These are phyloP conservation scores for Hypoxylon subgilvum DNA, from an alignment of 495 filamentous ascomycete species.

Conservation along the genomic window DNA sequence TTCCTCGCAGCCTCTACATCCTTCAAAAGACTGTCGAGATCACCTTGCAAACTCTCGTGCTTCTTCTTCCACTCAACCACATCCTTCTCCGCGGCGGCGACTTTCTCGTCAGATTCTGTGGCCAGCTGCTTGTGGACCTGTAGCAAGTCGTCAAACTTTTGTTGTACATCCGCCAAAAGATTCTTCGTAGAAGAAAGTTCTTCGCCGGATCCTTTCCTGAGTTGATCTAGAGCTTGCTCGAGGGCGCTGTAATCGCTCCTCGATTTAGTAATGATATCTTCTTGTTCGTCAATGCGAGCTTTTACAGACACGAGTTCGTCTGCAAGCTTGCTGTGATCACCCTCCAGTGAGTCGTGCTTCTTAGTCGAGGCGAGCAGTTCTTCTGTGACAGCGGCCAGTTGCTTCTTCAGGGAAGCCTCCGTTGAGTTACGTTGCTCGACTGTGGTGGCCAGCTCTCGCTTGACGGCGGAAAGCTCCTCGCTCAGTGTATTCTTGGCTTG, in stretches of 20 bases:
- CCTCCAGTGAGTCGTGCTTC: constrained; percentile 20
- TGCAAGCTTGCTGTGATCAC: constrained; percentile 16
- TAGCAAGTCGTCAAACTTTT: constrained; percentile 21
- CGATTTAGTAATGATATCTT: constrained; percentile 8
- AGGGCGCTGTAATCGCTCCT: constrained; percentile 17
- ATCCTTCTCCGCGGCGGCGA: constrained; percentile 10
- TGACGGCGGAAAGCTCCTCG: constrained; percentile 20
- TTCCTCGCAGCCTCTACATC: constrained; percentile 16
- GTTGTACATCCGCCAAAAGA: constrained; percentile 12
- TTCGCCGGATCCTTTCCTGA: constrained; percentile 24
- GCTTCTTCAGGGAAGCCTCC: constrained; percentile 16
- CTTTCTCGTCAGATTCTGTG: constrained; percentile 16
- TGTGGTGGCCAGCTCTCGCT: constrained; percentile 17
- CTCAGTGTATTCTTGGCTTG: constrained; percentile 21
- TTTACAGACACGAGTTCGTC: constrained; percentile 23
- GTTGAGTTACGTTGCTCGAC: constrained; percentile 27
- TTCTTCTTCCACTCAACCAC: constrained; percentile 25
- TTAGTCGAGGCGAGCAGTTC: constrained; percentile 16
- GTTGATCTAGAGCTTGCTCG: constrained; percentile 14
- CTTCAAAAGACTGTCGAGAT: constrained; percentile 12
- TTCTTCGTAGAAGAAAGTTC: constrained; percentile 20
- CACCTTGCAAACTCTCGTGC: constrained; percentile 17
- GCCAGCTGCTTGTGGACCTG: constrained; percentile 7
- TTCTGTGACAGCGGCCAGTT: constrained; percentile 20
- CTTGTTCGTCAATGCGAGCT: constrained; percentile 1